Percentiles rank a stretch among this genome's conserved stretches.
phyloP scores from a whole-genome alignment of 176 grass and related monocot genomes.

The barley (Hordeum vulgare) region DNA sequence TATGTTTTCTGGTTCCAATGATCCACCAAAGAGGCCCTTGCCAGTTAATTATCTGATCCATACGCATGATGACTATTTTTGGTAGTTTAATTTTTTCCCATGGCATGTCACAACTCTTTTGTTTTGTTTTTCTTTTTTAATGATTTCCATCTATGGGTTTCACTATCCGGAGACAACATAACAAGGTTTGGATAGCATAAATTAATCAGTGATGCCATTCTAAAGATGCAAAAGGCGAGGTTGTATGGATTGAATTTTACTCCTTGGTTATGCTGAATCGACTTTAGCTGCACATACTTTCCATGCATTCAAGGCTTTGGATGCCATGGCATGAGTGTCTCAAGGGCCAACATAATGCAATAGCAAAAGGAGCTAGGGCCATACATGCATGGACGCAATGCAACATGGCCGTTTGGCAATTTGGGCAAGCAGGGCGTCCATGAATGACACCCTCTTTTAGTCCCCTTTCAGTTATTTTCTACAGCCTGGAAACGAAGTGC shows the following conservation, averaged over 20 bases:
- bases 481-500: constrained; percentile 23
- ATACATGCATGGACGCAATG: neutral
- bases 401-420: constrained; percentile 27
- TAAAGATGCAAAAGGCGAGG: too few relatives aligned
- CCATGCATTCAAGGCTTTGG: neutral
- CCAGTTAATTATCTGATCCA: too few relatives aligned
- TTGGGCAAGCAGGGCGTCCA: constrained; percentile 10
- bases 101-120: too few relatives aligned
- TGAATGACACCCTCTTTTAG: neutral
- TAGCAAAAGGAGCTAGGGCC: neutral
- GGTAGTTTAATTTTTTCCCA: too few relatives aligned
- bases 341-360: neutral
- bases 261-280: neutral
- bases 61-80: too few relatives aligned
- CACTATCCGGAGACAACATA: too few relatives aligned
- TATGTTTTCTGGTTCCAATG: too few relatives aligned
- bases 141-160: too few relatives aligned
- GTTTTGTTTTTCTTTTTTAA: too few relatives aligned
- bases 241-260: neutral
- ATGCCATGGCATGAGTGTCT: neutral
- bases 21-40: too few relatives aligned
- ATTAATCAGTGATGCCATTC: too few relatives aligned
- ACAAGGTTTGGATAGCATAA: too few relatives aligned
- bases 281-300: neutral
- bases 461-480: constrained; percentile 23